Evolutionary conservation across 345 rosid species (phyloP), one percentile per base, ranked within the genome.

Genomic region (Melaleuca alternifolia): DNA sequence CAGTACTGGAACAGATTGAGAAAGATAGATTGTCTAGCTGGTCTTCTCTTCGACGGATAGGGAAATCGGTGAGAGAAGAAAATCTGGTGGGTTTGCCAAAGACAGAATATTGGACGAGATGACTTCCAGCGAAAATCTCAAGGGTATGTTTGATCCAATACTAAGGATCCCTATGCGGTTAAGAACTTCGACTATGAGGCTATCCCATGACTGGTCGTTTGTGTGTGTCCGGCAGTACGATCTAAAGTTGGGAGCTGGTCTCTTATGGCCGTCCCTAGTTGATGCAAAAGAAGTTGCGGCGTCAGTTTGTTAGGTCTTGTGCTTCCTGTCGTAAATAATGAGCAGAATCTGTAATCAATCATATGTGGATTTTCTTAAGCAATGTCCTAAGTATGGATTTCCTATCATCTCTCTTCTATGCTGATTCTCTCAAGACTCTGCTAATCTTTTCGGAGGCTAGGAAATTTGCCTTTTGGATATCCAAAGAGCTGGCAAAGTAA

Each of bases 1-100:
- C 95, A 95, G 84, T 92, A 91, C 37, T 83, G 87, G 88, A 86
- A 76, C 96, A 96, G 83, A 91, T 88, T 2, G 48, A 83, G 86
- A 96, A 95, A 87, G 91, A 92, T 33, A 83, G 90, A 61, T 65
- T 92, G 59, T 54, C 24, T 10, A 95, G 84, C 30, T 92, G 85
- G 90, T 97, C 46, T 95, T 96, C 89, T 77, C 93, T 50, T 81
- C 87, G 26, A 53, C 88, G 3, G 85, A 86, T 11, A 83, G 52
- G 30, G 51, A 52, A 8, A 84, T 15, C 10, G 44, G 20, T 53
- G 52, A 33, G 2, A 59, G 50, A 54, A 51, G 84, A 51, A 37
- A 18, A 26, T 33, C 87, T 24, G 15, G 52, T 9, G 52, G 33
- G 10, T 21, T 54, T n/a, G 84, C 82, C 2, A 87, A 87, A 41